Conservation (phyloP, 352 stramenopile species). For the Lagenidium sp. region DNA sequence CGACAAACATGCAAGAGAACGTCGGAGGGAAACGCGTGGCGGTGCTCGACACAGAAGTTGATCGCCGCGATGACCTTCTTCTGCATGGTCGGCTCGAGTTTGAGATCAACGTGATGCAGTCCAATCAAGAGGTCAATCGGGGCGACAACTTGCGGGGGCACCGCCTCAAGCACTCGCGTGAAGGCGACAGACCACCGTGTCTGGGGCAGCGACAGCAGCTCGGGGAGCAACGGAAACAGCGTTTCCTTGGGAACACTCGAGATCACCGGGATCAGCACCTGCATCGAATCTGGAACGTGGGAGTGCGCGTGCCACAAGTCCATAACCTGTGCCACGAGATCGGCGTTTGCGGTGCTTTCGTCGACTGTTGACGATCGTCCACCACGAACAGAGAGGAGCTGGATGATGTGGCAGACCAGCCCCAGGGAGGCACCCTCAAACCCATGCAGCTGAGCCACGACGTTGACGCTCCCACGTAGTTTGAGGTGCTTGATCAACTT, state of each 20-base stretch:
- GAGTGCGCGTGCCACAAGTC: conserved; percentile 46
- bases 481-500: conserved; percentile 84
- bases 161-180: conserved; percentile 58
- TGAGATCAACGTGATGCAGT: conserved; percentile 72
- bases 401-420: conserved; percentile 68
- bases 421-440: conserved; percentile 47
- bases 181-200: conserved; percentile 53
- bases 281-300: conserved; percentile 51
- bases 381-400: conserved; percentile 46
- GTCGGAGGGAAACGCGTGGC: conserved; percentile 68
- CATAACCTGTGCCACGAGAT: conserved; percentile 57
- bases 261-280: conserved; percentile 59
- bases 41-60: conserved; percentile 73
- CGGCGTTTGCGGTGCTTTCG: conserved; percentile 20
- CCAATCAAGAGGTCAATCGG: conserved; percentile 65
- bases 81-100: conserved; percentile 52
- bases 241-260: conserved; percentile 40
- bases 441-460: conserved; percentile 54
- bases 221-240: conserved; percentile 53
- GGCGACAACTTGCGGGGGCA: conserved; percentile 53
- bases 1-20: conserved; percentile 61
- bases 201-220: conserved; percentile 41
- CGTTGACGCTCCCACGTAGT: conserved; percentile 43
- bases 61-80: conserved; percentile 73
- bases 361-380: conserved; percentile 17